These are phyloP conservation scores for Penicillium sp. DNA, from an alignment of 2,329 filamentous ascomycete genomes.

Conservation along the genomic window DNA sequence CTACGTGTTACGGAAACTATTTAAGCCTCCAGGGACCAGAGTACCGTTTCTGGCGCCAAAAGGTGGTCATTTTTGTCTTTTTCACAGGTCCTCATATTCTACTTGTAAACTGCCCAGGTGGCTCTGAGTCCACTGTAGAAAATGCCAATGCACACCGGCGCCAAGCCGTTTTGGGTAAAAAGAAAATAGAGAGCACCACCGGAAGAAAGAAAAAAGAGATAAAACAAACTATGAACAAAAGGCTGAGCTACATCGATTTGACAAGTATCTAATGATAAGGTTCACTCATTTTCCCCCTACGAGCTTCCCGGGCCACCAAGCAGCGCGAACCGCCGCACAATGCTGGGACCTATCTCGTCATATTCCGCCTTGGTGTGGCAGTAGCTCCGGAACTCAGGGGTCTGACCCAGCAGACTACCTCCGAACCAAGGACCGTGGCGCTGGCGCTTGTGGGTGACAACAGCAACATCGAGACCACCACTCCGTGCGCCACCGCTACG, in stretches of 20 bases:
- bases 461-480: constrained; percentile 92
- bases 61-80: too few relatives aligned
- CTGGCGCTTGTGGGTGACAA: constrained; percentile 96
- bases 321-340: constrained; percentile 90
- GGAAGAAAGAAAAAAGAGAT: constrained; percentile 13
- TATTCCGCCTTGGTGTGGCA: constrained; percentile 92
- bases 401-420: constrained; percentile 92
- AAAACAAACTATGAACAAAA: constrained; percentile 32
- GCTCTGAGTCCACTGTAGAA: constrained; percentile 9
- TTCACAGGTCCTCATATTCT: constrained; percentile 5
- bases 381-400: constrained; percentile 96
- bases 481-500: constrained; percentile 88
- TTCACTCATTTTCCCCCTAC: constrained; percentile 25
- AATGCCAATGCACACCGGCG: constrained; percentile 14
- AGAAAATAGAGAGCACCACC: constrained; percentile 8
- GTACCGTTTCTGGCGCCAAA: too few relatives aligned
- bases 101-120: constrained; percentile 18
- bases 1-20: too few relatives aligned
- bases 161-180: constrained; percentile 15
- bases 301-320: constrained; percentile 78
- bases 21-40: too few relatives aligned
- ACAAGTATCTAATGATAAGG: constrained; percentile 22
- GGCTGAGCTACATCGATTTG: constrained; percentile 24
- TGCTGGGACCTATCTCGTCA: constrained; percentile 92
- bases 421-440: constrained; percentile 98